phyloP scores from a whole-genome alignment of 164 flowering plant species.

The Cinnamomum micranthum region DNA sequence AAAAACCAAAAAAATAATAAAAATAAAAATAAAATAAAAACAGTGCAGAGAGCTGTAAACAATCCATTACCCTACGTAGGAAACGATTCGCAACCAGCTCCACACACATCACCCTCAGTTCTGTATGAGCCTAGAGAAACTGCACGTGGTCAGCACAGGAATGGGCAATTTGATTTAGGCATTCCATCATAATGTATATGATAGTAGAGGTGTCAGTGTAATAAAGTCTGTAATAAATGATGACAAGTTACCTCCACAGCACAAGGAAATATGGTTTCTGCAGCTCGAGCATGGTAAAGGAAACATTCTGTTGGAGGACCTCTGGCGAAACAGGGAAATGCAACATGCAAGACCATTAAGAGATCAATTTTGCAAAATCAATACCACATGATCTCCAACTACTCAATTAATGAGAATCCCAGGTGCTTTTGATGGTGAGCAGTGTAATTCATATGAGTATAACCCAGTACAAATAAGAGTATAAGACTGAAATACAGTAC shows the following conservation, averaged over 20 bases:
- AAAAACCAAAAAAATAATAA: neutral
- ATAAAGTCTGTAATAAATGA: no score
- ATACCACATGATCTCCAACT: neutral
- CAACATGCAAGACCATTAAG: slow-evolving; percentile 1
- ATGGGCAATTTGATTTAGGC: neutral
- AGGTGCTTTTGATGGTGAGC: no score
- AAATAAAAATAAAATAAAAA: neutral
- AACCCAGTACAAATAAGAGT: no score
- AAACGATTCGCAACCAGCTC: slow-evolving; percentile 95
- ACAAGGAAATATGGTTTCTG: slow-evolving; percentile 54
- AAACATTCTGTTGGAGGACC: slow-evolving; percentile 98
- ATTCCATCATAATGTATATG: neutral
- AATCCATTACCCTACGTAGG: slow-evolving; percentile 63
- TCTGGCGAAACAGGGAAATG: slow-evolving; percentile 34
- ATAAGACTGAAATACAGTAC: no score
- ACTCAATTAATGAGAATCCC: no score
- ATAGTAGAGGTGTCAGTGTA: neutral
- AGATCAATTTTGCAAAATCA: slow-evolving; percentile 4
- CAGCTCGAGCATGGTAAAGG: slow-evolving; percentile 88
- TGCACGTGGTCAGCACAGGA: no score
- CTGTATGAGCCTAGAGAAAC: neutral
- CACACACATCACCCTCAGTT: slow-evolving; percentile 70
- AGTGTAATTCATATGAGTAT: no score
- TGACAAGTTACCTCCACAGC: slow-evolving; percentile 22
- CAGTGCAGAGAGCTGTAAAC: neutral